Conservation (phyloP, 192 early-diverging fungal species). For the Backusella circina region DNA sequence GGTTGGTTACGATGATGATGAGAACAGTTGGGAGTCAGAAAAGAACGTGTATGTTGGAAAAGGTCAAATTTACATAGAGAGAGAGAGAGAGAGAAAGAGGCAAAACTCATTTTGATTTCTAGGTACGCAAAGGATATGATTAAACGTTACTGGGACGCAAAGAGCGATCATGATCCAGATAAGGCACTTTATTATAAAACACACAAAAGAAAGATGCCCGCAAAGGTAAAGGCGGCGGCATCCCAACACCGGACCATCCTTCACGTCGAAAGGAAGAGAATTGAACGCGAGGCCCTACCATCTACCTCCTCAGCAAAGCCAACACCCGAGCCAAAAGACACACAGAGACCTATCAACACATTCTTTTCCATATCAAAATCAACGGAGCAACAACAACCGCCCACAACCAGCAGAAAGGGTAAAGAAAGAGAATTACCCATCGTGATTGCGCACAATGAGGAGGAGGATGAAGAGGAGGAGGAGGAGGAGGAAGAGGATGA, state of each 20-base stretch:
- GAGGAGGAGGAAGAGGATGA: not conserved
- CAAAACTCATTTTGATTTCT: too few relatives aligned
- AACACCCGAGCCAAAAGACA: not conserved
- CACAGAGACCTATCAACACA: not conserved
- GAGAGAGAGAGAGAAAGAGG: too few relatives aligned
- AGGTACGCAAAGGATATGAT: not conserved
- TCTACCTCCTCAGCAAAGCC: not conserved
- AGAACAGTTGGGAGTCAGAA: slow-evolving; percentile 12
- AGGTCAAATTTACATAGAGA: too few relatives aligned
- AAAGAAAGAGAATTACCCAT: not conserved
- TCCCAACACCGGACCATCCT: not conserved
- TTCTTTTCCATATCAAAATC: not conserved
- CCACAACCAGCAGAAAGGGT: not conserved
- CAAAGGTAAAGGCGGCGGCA: not conserved
- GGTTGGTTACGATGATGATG: not conserved
- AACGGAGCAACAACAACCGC: not conserved
- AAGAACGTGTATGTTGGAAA: slow-evolving; percentile 10
- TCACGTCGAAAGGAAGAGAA: not conserved
- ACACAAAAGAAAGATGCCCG: not conserved
- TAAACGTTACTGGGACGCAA: not conserved
- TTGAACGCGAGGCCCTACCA: not conserved
- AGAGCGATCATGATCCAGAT: not conserved
- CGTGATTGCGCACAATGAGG: not conserved
- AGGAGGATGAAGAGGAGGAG: too few relatives aligned
- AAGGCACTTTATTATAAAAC: not conserved